Conservation (phyloP, 2,329 filamentous ascomycete genomes). For the Pseudomassariella vexata region DNA sequence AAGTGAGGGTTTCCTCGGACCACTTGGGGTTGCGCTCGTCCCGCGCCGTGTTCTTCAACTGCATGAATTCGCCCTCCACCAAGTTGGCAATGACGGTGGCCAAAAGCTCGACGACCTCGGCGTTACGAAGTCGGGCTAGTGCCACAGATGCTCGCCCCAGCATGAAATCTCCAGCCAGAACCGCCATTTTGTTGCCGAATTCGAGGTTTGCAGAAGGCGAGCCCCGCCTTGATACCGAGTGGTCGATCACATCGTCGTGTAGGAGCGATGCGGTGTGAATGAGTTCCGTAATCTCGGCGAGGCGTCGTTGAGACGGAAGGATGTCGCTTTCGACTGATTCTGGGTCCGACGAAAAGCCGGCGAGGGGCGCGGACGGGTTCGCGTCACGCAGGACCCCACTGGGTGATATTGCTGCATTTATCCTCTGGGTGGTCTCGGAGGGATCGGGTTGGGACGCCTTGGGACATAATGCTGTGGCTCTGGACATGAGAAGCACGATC, state of each 20-base stretch:
- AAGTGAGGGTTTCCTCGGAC: slow-evolving; percentile 82
- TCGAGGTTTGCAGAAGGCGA: slow-evolving; percentile 85
- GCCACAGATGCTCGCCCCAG: slow-evolving; percentile 90
- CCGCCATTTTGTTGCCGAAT: slow-evolving; percentile 99
- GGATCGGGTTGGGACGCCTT: slow-evolving; percentile 39
- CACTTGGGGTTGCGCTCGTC: slow-evolving; percentile 81
- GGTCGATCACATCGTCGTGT: slow-evolving; percentile 97
- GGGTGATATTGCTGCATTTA: slow-evolving; percentile 52
- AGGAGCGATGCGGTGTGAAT: slow-evolving; percentile 96
- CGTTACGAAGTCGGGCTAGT: slow-evolving; percentile 80
- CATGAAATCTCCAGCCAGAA: slow-evolving; percentile 93
- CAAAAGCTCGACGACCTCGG: slow-evolving; percentile 89
- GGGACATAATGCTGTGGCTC: slow-evolving; percentile 78
- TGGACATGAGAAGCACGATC: slow-evolving; percentile 92
- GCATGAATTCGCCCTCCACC: slow-evolving; percentile 99
- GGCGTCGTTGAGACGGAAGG: slow-evolving; percentile 82
- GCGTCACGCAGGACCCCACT: slow-evolving; percentile 63
- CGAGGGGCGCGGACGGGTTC: slow-evolving; percentile 66
- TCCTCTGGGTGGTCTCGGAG: slow-evolving; percentile 36
- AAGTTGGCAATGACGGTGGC: slow-evolving; percentile 96
- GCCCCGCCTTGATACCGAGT: slow-evolving; percentile 77
- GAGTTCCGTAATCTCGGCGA: slow-evolving; percentile 94
- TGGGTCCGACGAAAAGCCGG: slow-evolving; percentile 35
- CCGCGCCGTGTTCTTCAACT: slow-evolving; percentile 89
- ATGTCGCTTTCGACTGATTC: slow-evolving; percentile 59